Evolutionary conservation across 73 alveolate species (phyloP).

Genomic region (Paramecium bursaria): DNA sequence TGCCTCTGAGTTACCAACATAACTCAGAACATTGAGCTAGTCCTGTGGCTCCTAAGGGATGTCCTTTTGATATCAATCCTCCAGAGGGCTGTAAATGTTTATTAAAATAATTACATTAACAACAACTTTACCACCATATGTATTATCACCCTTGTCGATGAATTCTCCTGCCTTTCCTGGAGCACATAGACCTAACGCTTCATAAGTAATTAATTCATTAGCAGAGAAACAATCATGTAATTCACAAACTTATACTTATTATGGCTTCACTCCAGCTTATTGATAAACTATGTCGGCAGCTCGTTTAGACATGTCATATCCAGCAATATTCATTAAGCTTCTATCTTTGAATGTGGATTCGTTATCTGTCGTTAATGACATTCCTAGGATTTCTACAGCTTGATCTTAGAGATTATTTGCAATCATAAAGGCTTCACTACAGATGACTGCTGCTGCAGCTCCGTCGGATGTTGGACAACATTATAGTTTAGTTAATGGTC

Average conservation of each 20-base stretch:
- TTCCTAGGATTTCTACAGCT: slow-evolving; percentile 86
- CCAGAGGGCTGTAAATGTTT: slow-evolving; percentile 81
- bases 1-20: slow-evolving; percentile 89
- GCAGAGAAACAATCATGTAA: slow-evolving; percentile 92
- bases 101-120: slow-evolving; percentile 72
- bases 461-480: slow-evolving; percentile 95
- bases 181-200: slow-evolving; percentile 87
- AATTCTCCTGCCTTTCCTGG: slow-evolving; percentile 90
- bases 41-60: slow-evolving; percentile 94
- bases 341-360: slow-evolving; percentile 74
- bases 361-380: slow-evolving; percentile 79
- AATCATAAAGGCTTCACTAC: slow-evolving; percentile 78
- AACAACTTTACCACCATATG: slow-evolving; percentile 88
- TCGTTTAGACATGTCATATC: slow-evolving; percentile 81
- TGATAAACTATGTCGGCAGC: slow-evolving; percentile 80
- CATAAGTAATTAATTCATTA: slow-evolving; percentile 87
- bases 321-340: slow-evolving; percentile 81
- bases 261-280: slow-evolving; percentile 77
- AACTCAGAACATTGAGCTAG: slow-evolving; percentile 90
- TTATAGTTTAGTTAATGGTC: slow-evolving; percentile 82
- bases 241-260: slow-evolving; percentile 81
- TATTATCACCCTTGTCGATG: slow-evolving; percentile 81
- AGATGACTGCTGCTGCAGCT: slow-evolving; percentile 86
- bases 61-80: slow-evolving; percentile 91
- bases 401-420: slow-evolving; percentile 79